A percentile compares a stretch with the other conserved stretches of the same genome.
Conservation (phyloP, 2,329 filamentous ascomycete species). For the Sporothrix brunneoviolacea region DNA sequence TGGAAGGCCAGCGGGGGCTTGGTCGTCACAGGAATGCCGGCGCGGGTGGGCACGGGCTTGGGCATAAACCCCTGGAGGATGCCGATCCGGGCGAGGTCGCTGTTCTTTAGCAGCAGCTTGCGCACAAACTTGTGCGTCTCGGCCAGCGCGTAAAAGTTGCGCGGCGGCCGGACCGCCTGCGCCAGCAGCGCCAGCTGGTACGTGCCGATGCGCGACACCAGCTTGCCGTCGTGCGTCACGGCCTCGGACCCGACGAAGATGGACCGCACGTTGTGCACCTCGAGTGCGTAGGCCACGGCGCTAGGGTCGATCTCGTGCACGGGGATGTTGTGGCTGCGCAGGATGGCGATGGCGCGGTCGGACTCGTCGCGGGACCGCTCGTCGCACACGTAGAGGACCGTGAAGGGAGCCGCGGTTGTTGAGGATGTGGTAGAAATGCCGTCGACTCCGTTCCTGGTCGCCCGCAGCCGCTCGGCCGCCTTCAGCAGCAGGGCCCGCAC, state of each 20-base stretch:
- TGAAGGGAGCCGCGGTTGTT: constrained; percentile 48
- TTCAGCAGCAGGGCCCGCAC: constrained; percentile 70
- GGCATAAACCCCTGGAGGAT: constrained; percentile 68
- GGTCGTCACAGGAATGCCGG: constrained; percentile 18
- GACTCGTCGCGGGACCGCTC: constrained; percentile 51
- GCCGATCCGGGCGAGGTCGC: constrained; percentile 56
- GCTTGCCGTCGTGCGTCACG: constrained; percentile 87
- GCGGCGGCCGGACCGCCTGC: constrained; percentile 44
- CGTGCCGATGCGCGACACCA: constrained; percentile 79
- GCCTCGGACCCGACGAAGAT: constrained; percentile 70
- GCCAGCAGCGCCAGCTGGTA: constrained; percentile 83
- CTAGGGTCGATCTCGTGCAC: constrained; percentile 75
- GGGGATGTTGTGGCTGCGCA: constrained; percentile 68
- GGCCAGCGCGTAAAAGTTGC: constrained; percentile 78
- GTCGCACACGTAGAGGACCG: constrained; percentile 72
- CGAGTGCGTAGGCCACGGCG: constrained; percentile 71
- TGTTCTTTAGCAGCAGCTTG: constrained; percentile 74
- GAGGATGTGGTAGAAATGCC: not conserved
- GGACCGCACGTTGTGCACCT: constrained; percentile 57
- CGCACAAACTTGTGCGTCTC: constrained; percentile 97
- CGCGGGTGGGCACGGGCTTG: constrained; percentile 30
- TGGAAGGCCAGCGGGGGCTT: constrained; percentile 31
- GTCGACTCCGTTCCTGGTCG: not conserved
- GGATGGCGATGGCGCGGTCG: constrained; percentile 59
- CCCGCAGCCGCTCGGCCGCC: constrained; percentile 57